Percentiles rank a stretch among this genome's conserved stretches.
Conservation (phyloP, 192 early-diverging fungal genomes). For the Dispira simplex region DNA sequence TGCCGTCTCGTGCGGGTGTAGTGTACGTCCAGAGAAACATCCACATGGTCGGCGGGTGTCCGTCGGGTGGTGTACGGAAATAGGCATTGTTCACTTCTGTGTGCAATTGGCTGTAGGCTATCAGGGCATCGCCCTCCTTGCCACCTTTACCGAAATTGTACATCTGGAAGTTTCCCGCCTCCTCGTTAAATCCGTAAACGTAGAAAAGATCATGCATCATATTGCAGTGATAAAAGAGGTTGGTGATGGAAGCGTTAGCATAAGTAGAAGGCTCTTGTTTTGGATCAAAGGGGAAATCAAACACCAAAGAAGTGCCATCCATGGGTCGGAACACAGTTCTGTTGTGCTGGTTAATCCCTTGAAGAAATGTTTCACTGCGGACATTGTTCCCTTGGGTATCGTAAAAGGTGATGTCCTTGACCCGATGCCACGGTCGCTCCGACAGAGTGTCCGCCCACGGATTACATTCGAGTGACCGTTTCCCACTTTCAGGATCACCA, state of each 20-base stretch:
- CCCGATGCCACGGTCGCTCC: conserved; percentile 23
- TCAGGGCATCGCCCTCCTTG: conserved; percentile 26
- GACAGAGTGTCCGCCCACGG: conserved; percentile 24
- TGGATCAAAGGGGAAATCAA: conserved; percentile 28
- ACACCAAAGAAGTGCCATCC: conserved; percentile 15
- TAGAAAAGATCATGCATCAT: conserved; percentile 35
- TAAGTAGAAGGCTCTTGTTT: conserved; percentile 21
- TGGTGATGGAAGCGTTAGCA: conserved; percentile 31
- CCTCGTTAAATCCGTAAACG: conserved; percentile 33
- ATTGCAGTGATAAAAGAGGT: conserved; percentile 40
- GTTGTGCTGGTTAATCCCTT: too few species aligned
- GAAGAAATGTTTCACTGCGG: conserved; percentile 17
- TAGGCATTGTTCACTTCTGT: conserved; percentile 38
- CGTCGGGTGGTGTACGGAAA: conserved; percentile 47
- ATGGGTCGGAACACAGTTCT: too few species aligned
- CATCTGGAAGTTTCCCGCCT: conserved; percentile 37
- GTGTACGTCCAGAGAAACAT: conserved; percentile 33
- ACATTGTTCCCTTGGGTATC: conserved; percentile 36
- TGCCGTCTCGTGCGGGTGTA: conserved; percentile 35
- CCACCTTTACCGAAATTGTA: conserved; percentile 40
- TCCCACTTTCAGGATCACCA: conserved; percentile 37
- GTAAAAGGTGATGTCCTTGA: conserved; percentile 16
- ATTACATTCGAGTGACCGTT: conserved; percentile 31
- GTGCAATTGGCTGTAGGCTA: conserved; percentile 31
- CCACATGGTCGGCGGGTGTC: conserved; percentile 31